A percentile compares a stretch with the other conserved stretches of the same genome.
Conservation (phyloP, 2,329 filamentous ascomycete genomes). For the Pseudocercospora musae region DNA sequence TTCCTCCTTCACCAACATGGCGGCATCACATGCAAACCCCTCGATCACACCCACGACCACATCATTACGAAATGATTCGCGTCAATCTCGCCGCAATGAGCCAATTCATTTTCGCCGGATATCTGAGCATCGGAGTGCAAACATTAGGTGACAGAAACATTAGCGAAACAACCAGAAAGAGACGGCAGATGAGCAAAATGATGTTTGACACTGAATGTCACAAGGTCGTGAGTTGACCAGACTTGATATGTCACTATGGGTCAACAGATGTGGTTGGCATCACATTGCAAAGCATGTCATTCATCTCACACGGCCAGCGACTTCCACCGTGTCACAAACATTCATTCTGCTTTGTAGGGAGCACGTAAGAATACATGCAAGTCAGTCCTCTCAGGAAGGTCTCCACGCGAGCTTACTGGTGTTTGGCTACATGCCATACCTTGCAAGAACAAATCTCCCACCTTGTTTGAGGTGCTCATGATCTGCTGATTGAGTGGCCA, state of each 20-base stretch:
- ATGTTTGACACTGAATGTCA: too few species aligned
- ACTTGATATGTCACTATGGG: too few species aligned
- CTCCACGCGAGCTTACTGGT: constrained; percentile 26
- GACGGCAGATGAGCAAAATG: too few species aligned
- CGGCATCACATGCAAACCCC: not conserved
- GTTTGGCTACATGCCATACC: constrained; percentile 19
- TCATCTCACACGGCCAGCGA: too few species aligned
- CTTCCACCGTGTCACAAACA: not conserved
- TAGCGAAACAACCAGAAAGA: too few species aligned
- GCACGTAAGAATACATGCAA: constrained; percentile 29
- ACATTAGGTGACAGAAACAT: too few species aligned
- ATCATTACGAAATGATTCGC: too few species aligned
- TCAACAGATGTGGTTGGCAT: too few species aligned
- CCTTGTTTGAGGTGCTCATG: constrained; percentile 35
- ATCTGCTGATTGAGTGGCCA: constrained; percentile 30
- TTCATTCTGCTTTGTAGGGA: not conserved
- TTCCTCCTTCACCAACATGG: constrained; percentile 3
- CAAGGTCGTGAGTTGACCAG: too few species aligned
- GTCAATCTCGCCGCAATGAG: not conserved
- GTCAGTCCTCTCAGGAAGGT: constrained; percentile 37
- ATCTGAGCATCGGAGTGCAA: too few species aligned
- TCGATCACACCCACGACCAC: too few species aligned
- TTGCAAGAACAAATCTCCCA: constrained; percentile 32
- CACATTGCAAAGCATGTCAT: too few species aligned
- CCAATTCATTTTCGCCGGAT: not conserved